Percentiles rank a stretch among this genome's conserved stretches.
phyloP scores from a whole-genome alignment of 1,139 yeast species.

The Taiozyma onychis region DNA sequence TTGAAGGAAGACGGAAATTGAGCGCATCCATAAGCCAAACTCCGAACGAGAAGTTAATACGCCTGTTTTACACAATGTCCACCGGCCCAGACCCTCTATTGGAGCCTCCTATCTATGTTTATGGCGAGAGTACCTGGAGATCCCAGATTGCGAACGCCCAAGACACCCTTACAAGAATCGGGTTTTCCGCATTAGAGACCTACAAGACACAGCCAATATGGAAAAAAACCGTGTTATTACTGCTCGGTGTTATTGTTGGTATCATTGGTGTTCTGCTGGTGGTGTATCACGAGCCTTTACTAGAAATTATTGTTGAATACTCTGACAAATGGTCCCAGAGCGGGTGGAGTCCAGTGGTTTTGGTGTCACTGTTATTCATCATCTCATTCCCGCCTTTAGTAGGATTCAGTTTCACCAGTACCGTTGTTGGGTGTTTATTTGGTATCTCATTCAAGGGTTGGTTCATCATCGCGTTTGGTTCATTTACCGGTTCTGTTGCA shows the following conservation, averaged over 20 bases:
- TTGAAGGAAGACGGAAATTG: neutral
- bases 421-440: constrained; percentile 75
- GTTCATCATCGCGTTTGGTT: constrained; percentile 64
- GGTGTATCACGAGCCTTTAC: constrained; percentile 35
- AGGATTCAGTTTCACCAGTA: constrained; percentile 70
- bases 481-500: constrained; percentile 66
- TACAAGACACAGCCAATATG: constrained; percentile 11
- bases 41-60: neutral
- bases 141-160: neutral
- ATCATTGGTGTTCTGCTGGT: constrained; percentile 12
- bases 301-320: constrained; percentile 31
- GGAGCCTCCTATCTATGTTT: constrained; percentile 5
- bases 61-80: neutral
- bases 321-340: constrained; percentile 35
- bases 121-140: neutral
- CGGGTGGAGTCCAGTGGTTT: constrained; percentile 33
- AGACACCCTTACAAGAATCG: neutral
- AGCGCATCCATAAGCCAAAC: neutral
- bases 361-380: constrained; percentile 42
- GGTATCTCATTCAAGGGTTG: constrained; percentile 76
- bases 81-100: neutral
- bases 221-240: constrained; percentile 10
- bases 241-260: neutral
- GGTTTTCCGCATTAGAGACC: constrained; percentile 3
- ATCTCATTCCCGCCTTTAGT: constrained; percentile 83